Conservation (phyloP, 306 rosid species). For the Sphenostylis stenocarpa region DNA sequence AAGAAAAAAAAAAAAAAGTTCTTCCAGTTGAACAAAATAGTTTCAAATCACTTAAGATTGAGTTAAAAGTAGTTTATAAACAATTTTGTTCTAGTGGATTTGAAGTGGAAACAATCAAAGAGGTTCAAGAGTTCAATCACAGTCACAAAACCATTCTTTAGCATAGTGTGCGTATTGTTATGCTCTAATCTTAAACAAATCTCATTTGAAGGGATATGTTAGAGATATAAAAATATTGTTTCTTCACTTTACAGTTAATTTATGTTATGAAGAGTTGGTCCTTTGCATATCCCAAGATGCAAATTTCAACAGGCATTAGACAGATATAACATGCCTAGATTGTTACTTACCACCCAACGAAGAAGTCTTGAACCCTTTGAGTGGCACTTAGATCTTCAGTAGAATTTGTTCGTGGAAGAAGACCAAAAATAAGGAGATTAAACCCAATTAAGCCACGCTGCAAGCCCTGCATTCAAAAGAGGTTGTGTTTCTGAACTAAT, state of each 20-base stretch:
- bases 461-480: conserved; percentile 45
- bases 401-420: conserved; percentile 48
- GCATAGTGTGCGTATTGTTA: too few relatives aligned
- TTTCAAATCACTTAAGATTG: too few relatives aligned
- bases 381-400: conserved; percentile 51
- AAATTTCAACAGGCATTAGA: neutral
- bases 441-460: conserved; percentile 67
- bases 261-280: neutral
- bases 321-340: neutral
- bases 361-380: conserved; percentile 52
- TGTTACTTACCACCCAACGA: conserved; percentile 53
- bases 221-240: neutral
- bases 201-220: neutral
- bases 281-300: neutral
- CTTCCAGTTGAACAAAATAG: too few relatives aligned
- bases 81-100: too few relatives aligned
- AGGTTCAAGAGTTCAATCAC: too few relatives aligned
- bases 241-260: neutral
- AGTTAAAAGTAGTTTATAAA: too few relatives aligned
- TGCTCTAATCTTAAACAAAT: too few relatives aligned
- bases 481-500: neutral
- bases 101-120: too few relatives aligned
- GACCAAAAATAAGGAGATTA: conserved; percentile 38
- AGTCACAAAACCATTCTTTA: too few relatives aligned
- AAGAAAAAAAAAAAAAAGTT: neutral